A percentile compares a stretch with the other conserved stretches of the same genome.
Conservation (phyloP, 345 rosid species). For the Citrus trifoliata region DNA sequence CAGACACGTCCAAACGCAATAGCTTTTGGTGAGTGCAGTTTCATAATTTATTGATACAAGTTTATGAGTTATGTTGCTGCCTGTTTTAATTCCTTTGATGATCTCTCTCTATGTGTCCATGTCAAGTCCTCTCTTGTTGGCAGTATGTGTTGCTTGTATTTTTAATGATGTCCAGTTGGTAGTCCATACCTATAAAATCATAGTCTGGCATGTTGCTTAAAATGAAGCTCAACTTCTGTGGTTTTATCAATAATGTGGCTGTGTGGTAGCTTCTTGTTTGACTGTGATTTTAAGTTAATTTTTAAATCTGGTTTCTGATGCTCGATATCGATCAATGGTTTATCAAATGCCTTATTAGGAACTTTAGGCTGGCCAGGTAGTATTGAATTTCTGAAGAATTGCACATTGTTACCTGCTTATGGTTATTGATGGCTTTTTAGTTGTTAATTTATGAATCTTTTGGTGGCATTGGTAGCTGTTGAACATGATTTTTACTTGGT, state of each 20-base stretch:
- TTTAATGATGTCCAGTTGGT: neutral
- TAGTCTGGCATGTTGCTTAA: neutral
- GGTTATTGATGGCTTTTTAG: neutral
- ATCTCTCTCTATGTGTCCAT: neutral
- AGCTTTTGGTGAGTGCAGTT: constrained; percentile 68
- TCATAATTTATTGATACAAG: neutral
- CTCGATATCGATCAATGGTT: neutral
- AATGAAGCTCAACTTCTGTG: neutral
- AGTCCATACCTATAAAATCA: neutral
- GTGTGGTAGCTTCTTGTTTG: neutral
- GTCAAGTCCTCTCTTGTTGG: neutral
- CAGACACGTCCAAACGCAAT: constrained; percentile 85
- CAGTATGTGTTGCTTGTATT: neutral
- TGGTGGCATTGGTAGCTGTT: neutral
- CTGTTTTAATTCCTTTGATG: neutral
- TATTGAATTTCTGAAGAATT: neutral
- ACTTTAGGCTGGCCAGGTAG: neutral
- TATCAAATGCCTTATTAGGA: neutral
- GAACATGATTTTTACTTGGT: too few species aligned
- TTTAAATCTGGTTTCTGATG: neutral
- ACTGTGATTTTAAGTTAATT: neutral
- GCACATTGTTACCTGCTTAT: neutral
- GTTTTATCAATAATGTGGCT: neutral
- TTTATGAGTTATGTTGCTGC: neutral
- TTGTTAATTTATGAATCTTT: neutral